A percentile compares a stretch with the other conserved stretches of the same genome.
These are phyloP conservation scores for Botrytis paeoniae DNA, from an alignment of 2,329 filamentous ascomycete species.

Conservation along the genomic window DNA sequence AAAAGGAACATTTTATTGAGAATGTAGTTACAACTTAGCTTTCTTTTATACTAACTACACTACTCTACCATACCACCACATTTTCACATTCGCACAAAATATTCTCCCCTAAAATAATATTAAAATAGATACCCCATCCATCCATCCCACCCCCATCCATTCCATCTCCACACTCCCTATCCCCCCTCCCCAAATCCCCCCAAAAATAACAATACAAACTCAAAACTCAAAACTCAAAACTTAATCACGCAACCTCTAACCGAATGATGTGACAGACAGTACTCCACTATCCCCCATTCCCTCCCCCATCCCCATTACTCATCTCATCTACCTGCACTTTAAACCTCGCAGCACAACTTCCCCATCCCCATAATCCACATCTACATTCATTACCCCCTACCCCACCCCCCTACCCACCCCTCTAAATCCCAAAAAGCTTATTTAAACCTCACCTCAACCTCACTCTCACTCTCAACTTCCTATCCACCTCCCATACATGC, in stretches of 20 bases:
- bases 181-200: neutral
- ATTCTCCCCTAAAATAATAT: neutral
- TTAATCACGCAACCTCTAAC: neutral
- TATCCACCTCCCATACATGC: no score
- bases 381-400: no score
- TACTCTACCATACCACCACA: no score
- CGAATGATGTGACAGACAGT: neutral
- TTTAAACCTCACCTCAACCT: neutral
- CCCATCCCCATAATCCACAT: neutral
- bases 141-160: neutral
- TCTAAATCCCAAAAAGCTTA: neutral
- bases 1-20: no score
- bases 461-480: no score
- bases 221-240: neutral
- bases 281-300: neutral
- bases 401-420: no score
- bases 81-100: neutral
- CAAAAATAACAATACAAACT: neutral
- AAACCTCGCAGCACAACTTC: no score
- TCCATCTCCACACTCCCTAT: neutral
- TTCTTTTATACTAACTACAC: no score
- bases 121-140: neutral
- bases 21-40: no score
- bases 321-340: no score
- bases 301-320: no score